Base-by-base conservation (phyloP, 495 filamentous ascomycete genomes). In the Thermothielavioides terrestris region DNA sequence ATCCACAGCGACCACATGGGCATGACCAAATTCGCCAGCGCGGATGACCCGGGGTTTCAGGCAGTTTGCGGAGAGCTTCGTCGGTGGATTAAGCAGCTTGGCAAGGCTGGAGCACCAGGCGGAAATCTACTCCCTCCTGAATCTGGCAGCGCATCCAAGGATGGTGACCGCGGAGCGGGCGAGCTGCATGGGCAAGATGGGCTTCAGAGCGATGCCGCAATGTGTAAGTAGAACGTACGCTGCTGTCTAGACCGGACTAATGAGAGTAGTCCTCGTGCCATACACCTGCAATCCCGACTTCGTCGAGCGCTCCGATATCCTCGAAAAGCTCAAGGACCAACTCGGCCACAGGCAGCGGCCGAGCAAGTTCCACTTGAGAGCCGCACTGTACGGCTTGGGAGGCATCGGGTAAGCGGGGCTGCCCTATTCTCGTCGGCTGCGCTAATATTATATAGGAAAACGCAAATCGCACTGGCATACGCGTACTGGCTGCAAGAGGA, bases 401-500 rank as follows among this genome's bases (percentile, higher is more conserved):
- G 75, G 75, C 11, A 64, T 76, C 31, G 75, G 75, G 74, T 77
- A 64, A 42, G 67, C 46, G 15, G 18, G 17, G 26, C 1, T 50
- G 22, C 12, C 25, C 43, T 22, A 40, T 42, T 22, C 14, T 26
- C 4, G 12, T 11, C 17, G 23, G 5, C 1, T 50, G 22, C 12
- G 31, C 43, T 22, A 40, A 46, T 22, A 18, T 26, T 6, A 7
- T 11, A 25, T 49, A 78, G 72, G 10, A 80, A 80, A 64, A 74
- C 73, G 1, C 73, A 79, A 49, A 69, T 79, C 38, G 76, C 77
- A 1, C 71, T 81, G 37, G 72, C 74, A 49, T 73, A 70, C 46
- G 61, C 59, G 5, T 76, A 74, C 61, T 64, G 64, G 37, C 62
- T 66, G 8, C 49, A 57, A 47, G 55, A 69, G 17, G 21, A 45